Evolutionary conservation across 768 basidiomycete genomes (phyloP), one percentile per base, ranked within the genome.

Genomic region (Suillus cothurnatus): DNA sequence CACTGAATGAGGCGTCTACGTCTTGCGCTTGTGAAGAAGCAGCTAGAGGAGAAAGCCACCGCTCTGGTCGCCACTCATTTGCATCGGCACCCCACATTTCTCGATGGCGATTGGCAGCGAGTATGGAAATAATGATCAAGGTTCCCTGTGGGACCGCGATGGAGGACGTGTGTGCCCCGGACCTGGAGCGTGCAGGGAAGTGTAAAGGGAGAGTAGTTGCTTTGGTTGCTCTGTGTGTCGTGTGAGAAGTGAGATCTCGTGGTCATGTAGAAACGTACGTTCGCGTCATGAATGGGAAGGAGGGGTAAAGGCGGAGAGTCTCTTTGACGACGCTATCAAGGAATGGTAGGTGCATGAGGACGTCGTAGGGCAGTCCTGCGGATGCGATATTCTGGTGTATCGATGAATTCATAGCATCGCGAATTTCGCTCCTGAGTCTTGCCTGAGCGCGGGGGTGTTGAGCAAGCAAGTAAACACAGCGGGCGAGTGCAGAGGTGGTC

Each of bases 21-120:
- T n/a, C n/a, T n/a, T n/a, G n/a, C n/a, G n/a, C n/a, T n/a, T n/a
- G n/a, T n/a, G n/a, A n/a, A n/a, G n/a, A n/a, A n/a, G n/a, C n/a
- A n/a, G n/a, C n/a, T n/a, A n/a, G n/a, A n/a, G n/a, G n/a, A n/a
- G n/a, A n/a, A n/a, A 38, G 14, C 84, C 84, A 85, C 28, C 85
- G 71, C 67, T 85, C 81, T 3, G 84, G 84, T 64, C 81, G 82
- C 83, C 83, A 85, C 62, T 83, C 80, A 36, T 68, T 63, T 2
- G 81, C 77, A 63, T 86, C 84, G 15, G 70, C 67, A 15, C 84
- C 85, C 84, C 84, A 85, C 7, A 85, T 68, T 0, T 71, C 72
- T 12, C 73, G 77, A 67, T 81, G 77, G 28, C 76, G 71, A 64
- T 85, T 85, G 32, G 77, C 69, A 21, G 72, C 72, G 12, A 78